Conservation (phyloP, 768 basidiomycete species). For the Mycena kentingensis region DNA sequence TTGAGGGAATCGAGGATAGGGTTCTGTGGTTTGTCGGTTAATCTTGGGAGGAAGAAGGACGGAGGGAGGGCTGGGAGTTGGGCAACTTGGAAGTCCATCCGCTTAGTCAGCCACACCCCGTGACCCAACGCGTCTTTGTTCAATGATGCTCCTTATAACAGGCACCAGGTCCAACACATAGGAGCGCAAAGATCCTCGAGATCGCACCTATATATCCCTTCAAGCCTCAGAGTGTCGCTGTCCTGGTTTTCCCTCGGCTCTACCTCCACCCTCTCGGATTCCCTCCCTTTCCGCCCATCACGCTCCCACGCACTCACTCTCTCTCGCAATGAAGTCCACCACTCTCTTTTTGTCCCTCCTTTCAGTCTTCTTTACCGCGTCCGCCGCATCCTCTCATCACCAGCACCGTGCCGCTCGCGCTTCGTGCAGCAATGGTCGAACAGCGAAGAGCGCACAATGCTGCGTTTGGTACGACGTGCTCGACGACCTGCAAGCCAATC, state of each 20-base stretch:
- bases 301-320: no score
- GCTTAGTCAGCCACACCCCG: neutral
- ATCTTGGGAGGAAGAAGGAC: constrained; percentile 61
- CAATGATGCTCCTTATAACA: no score
- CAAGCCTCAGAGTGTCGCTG: no score
- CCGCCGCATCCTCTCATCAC: neutral
- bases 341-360: neutral
- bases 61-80: no score
- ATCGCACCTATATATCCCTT: no score
- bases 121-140: no score
- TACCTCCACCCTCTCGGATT: no score
- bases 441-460: constrained; percentile 24
- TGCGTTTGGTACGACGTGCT: constrained; percentile 39
- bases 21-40: constrained; percentile 75
- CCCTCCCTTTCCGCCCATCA: no score
- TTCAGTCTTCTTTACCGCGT: neutral
- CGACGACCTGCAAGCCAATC: constrained; percentile 36
- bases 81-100: constrained; percentile 41
- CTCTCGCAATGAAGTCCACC: neutral
- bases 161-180: no score
- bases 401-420: constrained; percentile 28
- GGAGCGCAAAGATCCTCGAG: no score
- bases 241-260: no score
- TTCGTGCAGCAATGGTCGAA: constrained; percentile 25
- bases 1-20: constrained; percentile 68